Percentiles rank a stretch among this genome's conserved stretches.
phyloP scores from a whole-genome alignment of 805 yeast genomes.

The Kuraishia hungarica region DNA sequence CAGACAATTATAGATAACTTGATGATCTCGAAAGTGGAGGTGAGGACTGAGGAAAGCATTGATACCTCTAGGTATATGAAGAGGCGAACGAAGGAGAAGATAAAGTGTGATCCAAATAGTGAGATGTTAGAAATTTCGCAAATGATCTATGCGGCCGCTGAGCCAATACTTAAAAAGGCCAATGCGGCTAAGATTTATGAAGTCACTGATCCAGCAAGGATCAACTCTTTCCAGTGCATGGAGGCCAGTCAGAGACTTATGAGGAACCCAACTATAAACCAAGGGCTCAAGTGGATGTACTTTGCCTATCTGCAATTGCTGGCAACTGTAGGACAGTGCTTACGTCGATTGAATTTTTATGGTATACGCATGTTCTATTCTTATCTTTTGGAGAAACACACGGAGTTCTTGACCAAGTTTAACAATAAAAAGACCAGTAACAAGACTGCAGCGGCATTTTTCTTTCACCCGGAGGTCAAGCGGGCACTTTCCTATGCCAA shows the following conservation, averaged over 20 bases:
- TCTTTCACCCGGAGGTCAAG: constrained; percentile 39
- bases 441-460: constrained; percentile 54
- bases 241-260: constrained; percentile 55
- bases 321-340: constrained; percentile 64
- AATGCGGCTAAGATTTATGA: constrained; percentile 55
- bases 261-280: constrained; percentile 45
- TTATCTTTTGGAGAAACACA: constrained; percentile 52
- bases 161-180: constrained; percentile 57
- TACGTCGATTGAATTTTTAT: constrained; percentile 64
- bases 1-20: constrained; percentile 76
- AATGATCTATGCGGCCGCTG: constrained; percentile 52
- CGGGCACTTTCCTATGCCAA: constrained; percentile 37
- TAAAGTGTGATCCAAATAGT: constrained; percentile 41
- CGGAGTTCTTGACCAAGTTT: constrained; percentile 50
- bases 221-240: constrained; percentile 65
- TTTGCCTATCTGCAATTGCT: constrained; percentile 54
- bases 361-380: constrained; percentile 73
- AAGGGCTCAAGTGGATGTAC: constrained; percentile 69
- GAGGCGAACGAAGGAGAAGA: constrained; percentile 48
- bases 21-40: constrained; percentile 67
- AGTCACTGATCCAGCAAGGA: constrained; percentile 53
- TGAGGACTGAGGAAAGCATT: constrained; percentile 75
- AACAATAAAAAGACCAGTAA: constrained; percentile 52
- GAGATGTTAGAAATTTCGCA: constrained; percentile 52
- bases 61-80: constrained; percentile 81